Evolutionary conservation across 75 land plant species (phyloP).

Genomic region (Picea glauca): DNA sequence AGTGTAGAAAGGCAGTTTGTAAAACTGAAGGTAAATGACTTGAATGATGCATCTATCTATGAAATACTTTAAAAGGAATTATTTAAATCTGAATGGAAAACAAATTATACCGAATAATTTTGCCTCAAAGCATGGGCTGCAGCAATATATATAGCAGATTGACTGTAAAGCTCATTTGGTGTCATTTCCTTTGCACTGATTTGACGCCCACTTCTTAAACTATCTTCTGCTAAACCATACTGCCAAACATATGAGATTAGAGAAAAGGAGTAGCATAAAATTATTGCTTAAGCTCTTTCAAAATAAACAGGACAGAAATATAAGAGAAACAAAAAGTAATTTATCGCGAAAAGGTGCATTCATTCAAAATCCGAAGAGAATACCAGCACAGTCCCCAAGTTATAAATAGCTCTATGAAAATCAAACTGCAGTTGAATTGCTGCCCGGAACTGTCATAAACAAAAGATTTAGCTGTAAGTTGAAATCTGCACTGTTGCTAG

Average conservation of each 20-base stretch:
- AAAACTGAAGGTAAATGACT: too few relatives aligned
- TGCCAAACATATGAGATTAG: conserved; percentile 25
- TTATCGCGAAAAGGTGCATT: background rate
- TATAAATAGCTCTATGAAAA: conserved; percentile 98
- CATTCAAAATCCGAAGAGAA: conserved; percentile 8
- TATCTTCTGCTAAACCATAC: conserved; percentile 99
- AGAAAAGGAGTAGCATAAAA: background rate
- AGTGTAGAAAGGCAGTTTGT: too few relatives aligned
- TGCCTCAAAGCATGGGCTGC: conserved; percentile 98
- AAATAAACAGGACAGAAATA: background rate
- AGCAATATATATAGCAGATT: conserved; percentile 96
- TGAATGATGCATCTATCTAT: background rate
- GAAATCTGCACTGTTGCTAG: background rate
- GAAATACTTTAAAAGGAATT: background rate
- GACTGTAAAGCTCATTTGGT: conserved; percentile 82
- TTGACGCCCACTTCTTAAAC: conserved; percentile 68
- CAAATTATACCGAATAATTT: conserved; percentile 69
- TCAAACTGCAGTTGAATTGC: conserved; percentile 94
- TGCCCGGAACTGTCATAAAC: conserved; percentile 78
- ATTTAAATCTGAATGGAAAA: background rate
- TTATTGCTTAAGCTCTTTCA: background rate
- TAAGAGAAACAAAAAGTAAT: background rate
- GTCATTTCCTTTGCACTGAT: conserved; percentile 50
- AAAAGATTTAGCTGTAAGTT: background rate
- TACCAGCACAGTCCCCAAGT: conserved; percentile 97